Conservation (phyloP, 2,329 filamentous ascomycete species). For the Alternaria atra region DNA sequence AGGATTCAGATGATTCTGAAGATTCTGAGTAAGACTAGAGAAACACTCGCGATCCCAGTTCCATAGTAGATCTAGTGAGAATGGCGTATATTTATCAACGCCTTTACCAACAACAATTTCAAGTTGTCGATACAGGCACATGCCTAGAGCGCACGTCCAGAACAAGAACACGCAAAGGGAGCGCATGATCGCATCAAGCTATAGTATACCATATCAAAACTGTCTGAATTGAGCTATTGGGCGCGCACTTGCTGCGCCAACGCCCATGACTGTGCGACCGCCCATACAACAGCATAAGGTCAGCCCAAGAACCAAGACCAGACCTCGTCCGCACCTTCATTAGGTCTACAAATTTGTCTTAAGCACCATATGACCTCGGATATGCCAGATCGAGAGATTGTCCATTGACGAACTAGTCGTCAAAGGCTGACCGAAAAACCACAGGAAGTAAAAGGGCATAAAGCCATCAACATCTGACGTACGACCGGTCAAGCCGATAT, state of each 20-base stretch:
- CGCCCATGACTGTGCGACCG: background rate
- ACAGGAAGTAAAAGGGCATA: background rate
- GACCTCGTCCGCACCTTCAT: background rate
- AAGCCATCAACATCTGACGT: background rate
- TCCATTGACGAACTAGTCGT: background rate
- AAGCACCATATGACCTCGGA: background rate
- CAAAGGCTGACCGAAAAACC: background rate
- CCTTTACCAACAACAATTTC: background rate
- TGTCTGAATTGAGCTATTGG: background rate
- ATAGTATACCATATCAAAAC: background rate
- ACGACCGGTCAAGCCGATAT: background rate
- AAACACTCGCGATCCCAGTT: too few relatives aligned
- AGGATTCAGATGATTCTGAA: too few relatives aligned
- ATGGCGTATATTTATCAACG: background rate
- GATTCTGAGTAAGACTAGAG: background rate
- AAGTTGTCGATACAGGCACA: background rate
- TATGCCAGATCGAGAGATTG: background rate
- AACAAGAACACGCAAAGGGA: background rate
- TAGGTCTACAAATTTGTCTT: background rate
- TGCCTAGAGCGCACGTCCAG: background rate
- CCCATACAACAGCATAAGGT: background rate
- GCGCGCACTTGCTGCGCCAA: background rate
- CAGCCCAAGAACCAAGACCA: background rate
- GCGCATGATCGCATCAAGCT: background rate
- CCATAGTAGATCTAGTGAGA: background rate